phyloP scores from a whole-genome alignment of 1,284 basidiomycete genomes.

The Leccinum huronense region DNA sequence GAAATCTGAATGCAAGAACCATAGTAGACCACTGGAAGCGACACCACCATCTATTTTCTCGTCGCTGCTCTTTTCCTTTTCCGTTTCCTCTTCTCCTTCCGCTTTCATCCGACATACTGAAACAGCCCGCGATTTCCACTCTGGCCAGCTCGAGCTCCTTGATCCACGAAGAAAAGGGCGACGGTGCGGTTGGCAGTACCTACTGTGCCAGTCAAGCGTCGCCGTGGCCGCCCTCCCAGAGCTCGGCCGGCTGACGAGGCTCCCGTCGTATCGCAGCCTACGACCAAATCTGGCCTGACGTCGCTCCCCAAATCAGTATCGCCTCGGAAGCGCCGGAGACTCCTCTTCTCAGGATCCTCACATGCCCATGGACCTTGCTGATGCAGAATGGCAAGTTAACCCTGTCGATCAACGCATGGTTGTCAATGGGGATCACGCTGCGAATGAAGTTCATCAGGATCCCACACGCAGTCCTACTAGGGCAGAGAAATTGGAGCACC shows the following conservation, averaged over 20 bases:
- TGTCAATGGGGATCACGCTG: conserved; percentile 22
- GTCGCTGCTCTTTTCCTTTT: no score
- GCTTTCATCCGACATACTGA: no score
- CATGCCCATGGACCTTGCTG: conserved; percentile 8
- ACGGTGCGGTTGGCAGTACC: conserved; percentile 12
- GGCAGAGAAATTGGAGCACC: conserved; percentile 6
- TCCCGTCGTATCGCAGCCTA: conserved; percentile 2
- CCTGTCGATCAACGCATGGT: conserved; percentile 8
- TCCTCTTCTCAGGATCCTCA: conserved; percentile 16
- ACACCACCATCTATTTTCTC: no score
- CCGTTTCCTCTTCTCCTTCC: no score
- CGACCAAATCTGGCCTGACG: conserved; percentile 9
- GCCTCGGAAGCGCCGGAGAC: conserved; percentile 32
- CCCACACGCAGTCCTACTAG: conserved; percentile 5
- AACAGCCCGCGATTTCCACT: no score
- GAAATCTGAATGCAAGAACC: conserved; percentile 64
- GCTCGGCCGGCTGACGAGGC: conserved; percentile 8
- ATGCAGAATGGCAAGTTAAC: conserved; percentile 9
- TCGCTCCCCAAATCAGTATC: conserved; percentile 18
- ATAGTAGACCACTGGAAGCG: conserved; percentile 79
- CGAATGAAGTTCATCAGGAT: conserved; percentile 21
- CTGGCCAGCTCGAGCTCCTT: no score
- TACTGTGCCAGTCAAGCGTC: conserved; percentile 26
- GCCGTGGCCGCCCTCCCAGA: conserved; percentile 29
- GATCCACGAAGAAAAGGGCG: no score